phyloP scores from a whole-genome alignment of 441 rosid species.

The Aquilaria agallochum region DNA sequence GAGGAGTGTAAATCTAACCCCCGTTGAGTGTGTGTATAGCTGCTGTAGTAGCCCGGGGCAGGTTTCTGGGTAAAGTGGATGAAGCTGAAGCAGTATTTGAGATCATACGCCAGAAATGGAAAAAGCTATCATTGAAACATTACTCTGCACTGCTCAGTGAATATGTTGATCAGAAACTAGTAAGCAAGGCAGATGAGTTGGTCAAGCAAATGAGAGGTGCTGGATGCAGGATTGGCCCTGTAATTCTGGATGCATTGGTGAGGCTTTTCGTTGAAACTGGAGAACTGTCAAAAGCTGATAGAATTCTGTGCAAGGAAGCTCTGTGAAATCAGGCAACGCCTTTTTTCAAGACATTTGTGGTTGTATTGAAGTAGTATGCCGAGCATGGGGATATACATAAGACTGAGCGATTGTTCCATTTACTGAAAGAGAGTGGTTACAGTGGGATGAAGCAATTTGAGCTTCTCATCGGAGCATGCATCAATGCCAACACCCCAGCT shows the following conservation, averaged over 20 bases:
- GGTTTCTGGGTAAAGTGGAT: slow-evolving; percentile 43
- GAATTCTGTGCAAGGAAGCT: slow-evolving; percentile 57
- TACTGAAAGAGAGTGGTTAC: slow-evolving; percentile 76
- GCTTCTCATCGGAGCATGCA: slow-evolving; percentile 47
- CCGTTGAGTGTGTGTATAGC: slow-evolving; percentile 42
- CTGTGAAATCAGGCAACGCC: slow-evolving; percentile 49
- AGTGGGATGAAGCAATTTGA: slow-evolving; percentile 55
- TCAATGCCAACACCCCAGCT: slow-evolving; percentile 59
- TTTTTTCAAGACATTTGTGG: slow-evolving; percentile 51
- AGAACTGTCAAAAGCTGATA: slow-evolving; percentile 78
- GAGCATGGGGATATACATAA: slow-evolving; percentile 75
- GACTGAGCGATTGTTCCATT: slow-evolving; percentile 64
- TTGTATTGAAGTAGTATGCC: slow-evolving; percentile 68
- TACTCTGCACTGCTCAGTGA: slow-evolving; percentile 59
- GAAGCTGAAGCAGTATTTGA: slow-evolving; percentile 72
- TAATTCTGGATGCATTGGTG: slow-evolving; percentile 75
- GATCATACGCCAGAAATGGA: slow-evolving; percentile 31
- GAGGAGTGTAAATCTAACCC: slow-evolving; percentile 59
- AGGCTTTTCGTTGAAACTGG: slow-evolving; percentile 82
- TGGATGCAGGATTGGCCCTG: slow-evolving; percentile 59
- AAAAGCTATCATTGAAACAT: slow-evolving; percentile 40
- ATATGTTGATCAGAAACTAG: slow-evolving; percentile 66
- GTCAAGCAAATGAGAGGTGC: slow-evolving; percentile 67
- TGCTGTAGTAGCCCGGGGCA: slow-evolving; percentile 81
- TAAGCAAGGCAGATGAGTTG: slow-evolving; percentile 64